phyloP scores from a whole-genome alignment of 306 rosid species.

The Ziziphus jujuba region DNA sequence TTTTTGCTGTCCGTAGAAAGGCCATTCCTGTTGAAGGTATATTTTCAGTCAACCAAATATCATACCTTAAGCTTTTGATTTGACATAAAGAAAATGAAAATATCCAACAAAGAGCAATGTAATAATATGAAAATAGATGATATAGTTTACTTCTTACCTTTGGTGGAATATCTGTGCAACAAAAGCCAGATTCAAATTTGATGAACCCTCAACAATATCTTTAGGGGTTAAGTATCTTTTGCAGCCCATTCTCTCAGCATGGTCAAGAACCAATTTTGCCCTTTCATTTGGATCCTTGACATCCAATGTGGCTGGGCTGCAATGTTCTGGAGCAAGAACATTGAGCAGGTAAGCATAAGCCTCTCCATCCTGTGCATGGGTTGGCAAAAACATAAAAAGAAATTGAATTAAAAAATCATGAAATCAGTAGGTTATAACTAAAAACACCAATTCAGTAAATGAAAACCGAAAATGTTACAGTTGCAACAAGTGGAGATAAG shows the following conservation, averaged over 20 bases:
- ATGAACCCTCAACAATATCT: conserved; percentile 82
- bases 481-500: not conserved
- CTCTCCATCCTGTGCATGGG: conserved; percentile 69
- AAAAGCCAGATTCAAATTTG: conserved; percentile 89
- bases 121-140: not conserved
- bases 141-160: conserved; percentile 48
- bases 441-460: conserved; percentile 6
- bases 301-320: conserved; percentile 78
- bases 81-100: not conserved
- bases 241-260: conserved; percentile 96
- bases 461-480: not conserved
- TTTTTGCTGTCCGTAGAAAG: conserved; percentile 75
- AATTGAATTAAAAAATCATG: conserved; percentile 6
- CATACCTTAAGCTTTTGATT: not conserved
- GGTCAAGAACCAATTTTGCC: conserved; percentile 81
- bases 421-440: conserved; percentile 17
- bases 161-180: conserved; percentile 93
- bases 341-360: conserved; percentile 94
- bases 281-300: conserved; percentile 63
- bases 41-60: conserved; percentile 25
- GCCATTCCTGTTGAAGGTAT: conserved; percentile 68
- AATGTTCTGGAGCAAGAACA: conserved; percentile 92
- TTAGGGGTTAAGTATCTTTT: conserved; percentile 77
- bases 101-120: not conserved
- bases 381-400: not conserved